Base-by-base conservation (phyloP, 1,139 yeast species). In the Zygoascus meyerae region DNA sequence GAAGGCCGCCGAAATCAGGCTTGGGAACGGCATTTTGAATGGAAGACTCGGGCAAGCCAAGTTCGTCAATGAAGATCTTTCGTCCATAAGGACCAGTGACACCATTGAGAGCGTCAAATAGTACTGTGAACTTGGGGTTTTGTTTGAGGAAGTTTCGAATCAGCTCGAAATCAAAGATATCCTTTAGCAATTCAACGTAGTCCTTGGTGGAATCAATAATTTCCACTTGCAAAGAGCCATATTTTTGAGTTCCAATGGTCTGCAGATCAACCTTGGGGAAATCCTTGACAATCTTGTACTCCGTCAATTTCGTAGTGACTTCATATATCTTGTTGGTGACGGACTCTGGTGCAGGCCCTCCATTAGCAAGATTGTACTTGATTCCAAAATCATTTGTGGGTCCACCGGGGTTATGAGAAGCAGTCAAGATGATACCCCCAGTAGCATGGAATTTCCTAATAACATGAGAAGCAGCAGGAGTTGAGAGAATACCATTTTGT, bases 401-500 rank as follows among this genome's bases (percentile, higher is more conserved):
- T 5, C 97, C 97, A 65, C 98, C 98, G n/a, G 98, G 98, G 68
- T 92, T 92, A 69, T 92, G 98, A 32, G 95, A 85, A 3, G 98
- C 98, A 16, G 98, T 92, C 62, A 92, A 74, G 55, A 94, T 87
- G 66, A 92, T 89, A 52, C 97, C 98, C 53, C 98, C 98, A 7
- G 97, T 90, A 52, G 87, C 86, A 48, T 74, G 65, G 56, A 72
- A 78, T 55, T 80, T 78, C 65, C 98, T 79, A 59, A 92, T 92
- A 49, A 92, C 74, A 65, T 89, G 90, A 15, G 96, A 86, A 16
- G 97, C 94, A 17, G 97, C 97, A 1, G 98, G 98, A 3, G 98
- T 92, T 14, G 95, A 86, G 48, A 92, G 74, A 51, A 92, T 74
- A 18, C 97, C 97, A 58, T 83, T 61, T 61, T 86, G 86, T 48